Conservation (phyloP, 768 basidiomycete genomes). For the Gelatoporia subvermispora region DNA sequence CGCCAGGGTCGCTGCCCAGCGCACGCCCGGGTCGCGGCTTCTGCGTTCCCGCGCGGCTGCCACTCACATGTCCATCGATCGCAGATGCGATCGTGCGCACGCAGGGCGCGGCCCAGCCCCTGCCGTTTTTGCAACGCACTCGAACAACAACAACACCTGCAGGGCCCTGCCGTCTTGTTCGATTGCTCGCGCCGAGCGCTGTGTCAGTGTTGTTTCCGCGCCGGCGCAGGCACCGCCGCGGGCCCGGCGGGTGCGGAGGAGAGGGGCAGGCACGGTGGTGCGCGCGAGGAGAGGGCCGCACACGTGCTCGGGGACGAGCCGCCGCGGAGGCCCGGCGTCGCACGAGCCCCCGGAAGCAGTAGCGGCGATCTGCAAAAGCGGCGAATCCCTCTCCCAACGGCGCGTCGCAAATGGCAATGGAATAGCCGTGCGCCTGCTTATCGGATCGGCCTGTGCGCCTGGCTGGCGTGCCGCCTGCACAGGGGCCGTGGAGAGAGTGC, state of each 20-base stretch:
- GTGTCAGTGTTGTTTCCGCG: no score
- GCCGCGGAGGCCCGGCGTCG: neutral
- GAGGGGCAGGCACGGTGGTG: neutral
- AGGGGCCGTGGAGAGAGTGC: neutral
- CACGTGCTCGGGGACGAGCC: neutral
- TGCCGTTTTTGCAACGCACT: no score
- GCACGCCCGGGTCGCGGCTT: no score
- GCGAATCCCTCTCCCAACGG: neutral
- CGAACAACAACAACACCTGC: no score
- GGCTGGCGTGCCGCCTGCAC: neutral
- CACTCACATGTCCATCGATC: constrained; percentile 5
- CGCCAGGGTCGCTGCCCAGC: no score
- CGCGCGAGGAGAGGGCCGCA: neutral
- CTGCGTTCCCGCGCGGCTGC: no score
- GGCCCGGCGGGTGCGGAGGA: constrained; percentile 5
- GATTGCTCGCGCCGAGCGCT: no score
- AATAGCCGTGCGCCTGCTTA: neutral
- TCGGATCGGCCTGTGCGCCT: neutral
- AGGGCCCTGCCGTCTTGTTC: no score
- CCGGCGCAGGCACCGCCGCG: no score
- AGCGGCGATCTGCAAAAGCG: constrained; percentile 12
- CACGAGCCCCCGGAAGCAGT: neutral
- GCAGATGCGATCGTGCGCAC: constrained; percentile 11
- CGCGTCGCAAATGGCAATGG: neutral
- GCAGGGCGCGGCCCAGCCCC: no score